Conservation (phyloP, 2,329 filamentous ascomycete species). For the Dothideomycetidae sp. region DNA sequence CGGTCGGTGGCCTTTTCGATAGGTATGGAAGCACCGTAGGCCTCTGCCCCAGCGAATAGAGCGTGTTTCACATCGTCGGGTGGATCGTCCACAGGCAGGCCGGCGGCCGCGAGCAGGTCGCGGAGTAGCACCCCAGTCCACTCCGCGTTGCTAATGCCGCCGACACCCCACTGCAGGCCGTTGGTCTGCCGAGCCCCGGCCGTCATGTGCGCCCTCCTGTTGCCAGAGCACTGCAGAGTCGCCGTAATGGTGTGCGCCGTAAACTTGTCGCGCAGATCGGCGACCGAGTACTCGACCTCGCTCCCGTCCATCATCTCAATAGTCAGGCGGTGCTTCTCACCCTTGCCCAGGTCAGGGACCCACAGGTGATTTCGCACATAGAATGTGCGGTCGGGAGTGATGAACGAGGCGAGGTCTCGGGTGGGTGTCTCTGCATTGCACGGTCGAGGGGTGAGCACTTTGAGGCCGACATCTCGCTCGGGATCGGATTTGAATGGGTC, state of each 20-base stretch:
- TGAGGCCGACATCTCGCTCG: slow-evolving; percentile 36
- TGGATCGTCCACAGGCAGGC: slow-evolving; percentile 30
- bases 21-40: slow-evolving; percentile 48
- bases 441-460: slow-evolving; percentile 42
- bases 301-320: slow-evolving; percentile 44
- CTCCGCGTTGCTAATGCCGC: slow-evolving; percentile 45
- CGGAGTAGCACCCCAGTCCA: slow-evolving; percentile 44
- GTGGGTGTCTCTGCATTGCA: slow-evolving; percentile 48
- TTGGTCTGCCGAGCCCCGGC: slow-evolving; percentile 34
- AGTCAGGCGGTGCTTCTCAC: slow-evolving; percentile 34
- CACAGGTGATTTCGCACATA: slow-evolving; percentile 52
- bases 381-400: slow-evolving; percentile 43
- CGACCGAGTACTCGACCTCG: slow-evolving; percentile 38
- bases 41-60: slow-evolving; percentile 45
- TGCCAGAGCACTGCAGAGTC: slow-evolving; percentile 47
- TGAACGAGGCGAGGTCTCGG: slow-evolving; percentile 36
- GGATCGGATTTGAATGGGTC: slow-evolving; percentile 47
- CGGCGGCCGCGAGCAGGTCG: slow-evolving; percentile 43
- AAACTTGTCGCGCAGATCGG: slow-evolving; percentile 43
- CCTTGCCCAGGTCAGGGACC: slow-evolving; percentile 38
- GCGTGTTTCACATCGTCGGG: slow-evolving; percentile 33
- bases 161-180: slow-evolving; percentile 45
- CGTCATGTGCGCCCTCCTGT: slow-evolving; percentile 47
- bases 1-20: slow-evolving; percentile 44
- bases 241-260: slow-evolving; percentile 40